phyloP scores from a whole-genome alignment of 164 flowering plant species.

The Macadamia tetraphylla region DNA sequence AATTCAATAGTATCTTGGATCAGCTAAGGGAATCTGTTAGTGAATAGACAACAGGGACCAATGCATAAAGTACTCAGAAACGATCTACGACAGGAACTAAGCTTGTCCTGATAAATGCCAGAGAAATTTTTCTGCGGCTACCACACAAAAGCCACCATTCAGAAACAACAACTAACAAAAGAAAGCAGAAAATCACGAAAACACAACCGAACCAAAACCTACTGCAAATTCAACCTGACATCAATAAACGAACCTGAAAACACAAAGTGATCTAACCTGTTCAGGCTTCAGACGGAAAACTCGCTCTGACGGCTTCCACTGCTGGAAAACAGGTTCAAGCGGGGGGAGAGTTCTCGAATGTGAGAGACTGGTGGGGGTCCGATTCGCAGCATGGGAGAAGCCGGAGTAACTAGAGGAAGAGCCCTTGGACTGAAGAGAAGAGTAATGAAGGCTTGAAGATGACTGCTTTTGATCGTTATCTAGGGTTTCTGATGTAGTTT shows the following conservation, averaged over 20 bases:
- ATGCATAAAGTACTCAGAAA: too few relatives aligned
- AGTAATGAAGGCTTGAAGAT: conserved; percentile 8
- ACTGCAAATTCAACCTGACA: not conserved
- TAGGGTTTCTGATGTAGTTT: conserved; percentile 12
- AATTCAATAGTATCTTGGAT: too few relatives aligned
- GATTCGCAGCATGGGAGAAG: conserved; percentile 14
- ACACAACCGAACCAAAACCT: not conserved
- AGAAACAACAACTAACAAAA: too few relatives aligned
- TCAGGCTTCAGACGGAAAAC: conserved; percentile 30
- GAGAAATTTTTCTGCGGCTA: too few relatives aligned
- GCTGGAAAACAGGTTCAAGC: conserved; percentile 28
- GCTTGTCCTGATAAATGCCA: too few relatives aligned
- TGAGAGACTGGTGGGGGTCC: conserved; percentile 18
- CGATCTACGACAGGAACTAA: too few relatives aligned
- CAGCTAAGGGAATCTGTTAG: too few relatives aligned
- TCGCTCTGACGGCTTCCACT: conserved; percentile 41
- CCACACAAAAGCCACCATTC: too few relatives aligned
- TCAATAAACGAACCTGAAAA: not conserved
- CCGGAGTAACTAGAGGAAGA: conserved; percentile 6
- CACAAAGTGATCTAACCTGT: conserved; percentile 19
- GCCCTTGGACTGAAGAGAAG: conserved; percentile 2
- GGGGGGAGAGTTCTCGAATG: conserved; percentile 8
- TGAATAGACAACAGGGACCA: too few relatives aligned
- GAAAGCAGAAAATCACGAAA: too few relatives aligned
- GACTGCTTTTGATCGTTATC: conserved; percentile 12